These are phyloP conservation scores for Crepidotus variabilis DNA, from an alignment of 768 basidiomycete species.

Conservation along the genomic window DNA sequence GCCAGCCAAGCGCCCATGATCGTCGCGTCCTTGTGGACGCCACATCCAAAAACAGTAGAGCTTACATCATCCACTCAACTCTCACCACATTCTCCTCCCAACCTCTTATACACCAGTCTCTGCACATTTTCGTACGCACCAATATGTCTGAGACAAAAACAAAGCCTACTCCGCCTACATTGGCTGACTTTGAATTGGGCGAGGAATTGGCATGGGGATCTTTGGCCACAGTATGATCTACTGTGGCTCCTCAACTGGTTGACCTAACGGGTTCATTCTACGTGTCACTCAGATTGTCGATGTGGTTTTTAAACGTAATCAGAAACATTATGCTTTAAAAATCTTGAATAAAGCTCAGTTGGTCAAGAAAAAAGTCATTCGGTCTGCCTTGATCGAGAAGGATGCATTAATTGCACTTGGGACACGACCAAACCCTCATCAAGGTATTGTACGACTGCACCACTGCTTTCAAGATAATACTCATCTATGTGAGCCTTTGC, in stretches of 20 bases:
- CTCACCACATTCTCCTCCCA: too few relatives aligned
- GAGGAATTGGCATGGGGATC: constrained; percentile 29
- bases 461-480: constrained; percentile 85
- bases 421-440: constrained; percentile 48
- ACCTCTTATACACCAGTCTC: not conserved
- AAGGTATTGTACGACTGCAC: constrained; percentile 76
- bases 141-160: constrained; percentile 4
- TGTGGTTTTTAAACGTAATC: constrained; percentile 24
- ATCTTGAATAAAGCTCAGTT: constrained; percentile 82
- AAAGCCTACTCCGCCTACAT: constrained; percentile 1
- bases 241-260: too few relatives aligned
- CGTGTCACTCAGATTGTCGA: constrained; percentile 20
- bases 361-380: constrained; percentile 71
- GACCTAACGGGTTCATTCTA: not conserved
- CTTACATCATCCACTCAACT: too few relatives aligned
- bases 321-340: constrained; percentile 32
- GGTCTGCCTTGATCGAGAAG: constrained; percentile 77
- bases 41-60: too few relatives aligned
- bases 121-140: not conserved
- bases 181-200: constrained; percentile 24
- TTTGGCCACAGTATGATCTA: constrained; percentile 23
- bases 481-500: constrained; percentile 66
- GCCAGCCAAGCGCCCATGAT: too few relatives aligned
- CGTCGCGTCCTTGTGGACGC: too few relatives aligned
- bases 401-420: constrained; percentile 74